Percentiles rank a stretch among this genome's conserved stretches.
Conservation (phyloP, 1,139 yeast species). For the Meyerozyma sp. region DNA sequence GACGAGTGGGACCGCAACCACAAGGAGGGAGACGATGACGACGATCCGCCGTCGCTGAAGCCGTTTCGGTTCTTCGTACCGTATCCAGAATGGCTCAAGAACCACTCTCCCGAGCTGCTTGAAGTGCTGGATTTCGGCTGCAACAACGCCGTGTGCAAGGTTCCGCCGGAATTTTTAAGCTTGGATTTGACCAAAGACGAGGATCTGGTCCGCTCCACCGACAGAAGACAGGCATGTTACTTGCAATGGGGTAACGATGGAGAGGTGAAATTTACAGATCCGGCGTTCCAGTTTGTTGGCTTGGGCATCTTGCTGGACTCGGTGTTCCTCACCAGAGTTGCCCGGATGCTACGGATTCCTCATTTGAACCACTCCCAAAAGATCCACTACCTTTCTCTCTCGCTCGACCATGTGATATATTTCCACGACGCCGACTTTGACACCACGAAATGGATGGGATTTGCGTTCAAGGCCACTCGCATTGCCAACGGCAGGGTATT, state of each 20-base stretch:
- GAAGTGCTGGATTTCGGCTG: not conserved
- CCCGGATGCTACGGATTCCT: constrained; percentile 22
- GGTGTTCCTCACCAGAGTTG: constrained; percentile 43
- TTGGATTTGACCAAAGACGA: constrained; percentile 21
- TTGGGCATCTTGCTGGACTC: constrained; percentile 62
- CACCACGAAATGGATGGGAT: constrained; percentile 50
- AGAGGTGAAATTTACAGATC: constrained; percentile 11
- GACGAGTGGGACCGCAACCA: constrained; percentile 12
- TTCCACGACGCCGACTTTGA: constrained; percentile 57
- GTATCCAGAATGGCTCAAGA: constrained; percentile 24
- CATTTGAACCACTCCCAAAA: constrained; percentile 20
- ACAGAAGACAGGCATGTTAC: constrained; percentile 40
- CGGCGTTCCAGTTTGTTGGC: constrained; percentile 51
- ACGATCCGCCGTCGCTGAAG: constrained; percentile 15
- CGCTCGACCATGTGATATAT: constrained; percentile 64
- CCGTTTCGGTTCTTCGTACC: constrained; percentile 39
- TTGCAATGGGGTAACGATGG: constrained; percentile 34
- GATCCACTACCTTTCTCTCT: constrained; percentile 40
- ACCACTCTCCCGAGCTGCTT: constrained; percentile 10
- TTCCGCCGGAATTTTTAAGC: constrained; percentile 37
- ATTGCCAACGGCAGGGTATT: constrained; percentile 52
- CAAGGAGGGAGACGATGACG: constrained; percentile 22
- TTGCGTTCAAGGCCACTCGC: constrained; percentile 46
- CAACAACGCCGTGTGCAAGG: constrained; percentile 12
- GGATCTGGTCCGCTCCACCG: constrained; percentile 20